phyloP scores from a whole-genome alignment of 2,329 filamentous ascomycete species.

The Coniochaeta ligniaria region DNA sequence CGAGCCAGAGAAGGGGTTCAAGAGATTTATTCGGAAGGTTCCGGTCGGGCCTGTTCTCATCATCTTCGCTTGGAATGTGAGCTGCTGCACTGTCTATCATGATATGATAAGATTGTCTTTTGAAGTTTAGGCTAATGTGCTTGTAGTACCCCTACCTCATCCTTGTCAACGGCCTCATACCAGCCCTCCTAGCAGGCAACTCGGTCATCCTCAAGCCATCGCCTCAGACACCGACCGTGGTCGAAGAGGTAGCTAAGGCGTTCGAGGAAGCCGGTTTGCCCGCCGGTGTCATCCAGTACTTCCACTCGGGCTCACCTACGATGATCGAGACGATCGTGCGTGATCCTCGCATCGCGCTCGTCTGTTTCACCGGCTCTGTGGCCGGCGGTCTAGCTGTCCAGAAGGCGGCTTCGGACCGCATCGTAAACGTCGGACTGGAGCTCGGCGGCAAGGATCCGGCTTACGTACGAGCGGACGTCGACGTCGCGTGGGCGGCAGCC shows the following conservation, averaged over 20 bases:
- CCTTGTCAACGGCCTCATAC: slow-evolving; percentile 85
- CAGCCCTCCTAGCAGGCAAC: slow-evolving; percentile 85
- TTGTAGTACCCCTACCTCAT: slow-evolving; percentile 86
- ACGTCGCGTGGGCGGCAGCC: slow-evolving; percentile 82
- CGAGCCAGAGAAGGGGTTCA: slow-evolving; percentile 81
- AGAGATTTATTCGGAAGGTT: slow-evolving; percentile 80
- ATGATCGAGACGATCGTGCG: slow-evolving; percentile 74
- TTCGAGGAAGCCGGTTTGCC: slow-evolving; percentile 79
- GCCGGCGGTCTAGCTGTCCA: slow-evolving; percentile 82
- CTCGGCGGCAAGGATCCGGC: slow-evolving; percentile 93
- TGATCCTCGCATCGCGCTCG: slow-evolving; percentile 66
- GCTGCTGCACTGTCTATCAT: slow-evolving; percentile 20
- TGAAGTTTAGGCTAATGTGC: neutral
- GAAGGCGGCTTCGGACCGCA: slow-evolving; percentile 72
- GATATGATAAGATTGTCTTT: neutral
- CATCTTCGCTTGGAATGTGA: slow-evolving; percentile 93
- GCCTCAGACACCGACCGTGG: slow-evolving; percentile 88
- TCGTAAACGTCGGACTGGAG: slow-evolving; percentile 82
- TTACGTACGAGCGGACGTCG: slow-evolving; percentile 79
- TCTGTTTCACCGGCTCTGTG: slow-evolving; percentile 93
- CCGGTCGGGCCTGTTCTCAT: slow-evolving; percentile 83
- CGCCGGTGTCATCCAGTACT: slow-evolving; percentile 78
- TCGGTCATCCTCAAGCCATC: slow-evolving; percentile 91
- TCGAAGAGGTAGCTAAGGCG: slow-evolving; percentile 70
- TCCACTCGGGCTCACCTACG: slow-evolving; percentile 76